phyloP scores from a whole-genome alignment of 2,329 filamentous ascomycete genomes.

The Seiridium unicorne region DNA sequence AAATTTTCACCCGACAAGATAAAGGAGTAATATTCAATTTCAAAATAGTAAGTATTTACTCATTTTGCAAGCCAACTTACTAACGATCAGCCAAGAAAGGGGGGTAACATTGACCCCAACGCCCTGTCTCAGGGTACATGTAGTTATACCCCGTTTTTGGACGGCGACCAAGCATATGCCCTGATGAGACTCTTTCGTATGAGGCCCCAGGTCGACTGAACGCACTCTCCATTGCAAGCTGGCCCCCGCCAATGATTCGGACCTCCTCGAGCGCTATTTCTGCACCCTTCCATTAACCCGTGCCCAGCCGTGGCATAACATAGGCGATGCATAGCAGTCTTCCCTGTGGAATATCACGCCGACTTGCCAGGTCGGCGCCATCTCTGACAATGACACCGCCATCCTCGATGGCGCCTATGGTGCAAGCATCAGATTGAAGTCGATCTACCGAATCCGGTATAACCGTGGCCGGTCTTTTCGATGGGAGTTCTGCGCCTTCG shows the following conservation, averaged over 20 bases:
- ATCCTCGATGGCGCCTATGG: constrained; percentile 29
- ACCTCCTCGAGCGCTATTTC: constrained; percentile 38
- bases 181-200: constrained; percentile 34
- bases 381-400: constrained; percentile 37
- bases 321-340: constrained; percentile 35
- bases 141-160: constrained; percentile 12
- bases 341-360: constrained; percentile 44
- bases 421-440: constrained; percentile 40
- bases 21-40: too few relatives aligned
- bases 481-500: neutral
- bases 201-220: constrained; percentile 28
- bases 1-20: too few relatives aligned
- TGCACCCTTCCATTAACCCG: constrained; percentile 32
- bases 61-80: too few relatives aligned
- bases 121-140: neutral
- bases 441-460: neutral
- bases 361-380: constrained; percentile 34
- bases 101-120: neutral
- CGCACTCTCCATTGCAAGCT: constrained; percentile 33
- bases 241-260: constrained; percentile 30
- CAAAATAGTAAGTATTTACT: too few relatives aligned
- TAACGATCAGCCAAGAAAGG: neutral
- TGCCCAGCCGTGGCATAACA: constrained; percentile 35
- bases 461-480: neutral
- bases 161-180: constrained; percentile 33